Conservation (phyloP, 139 green algal genomes). For the Chlorella sp. region DNA sequence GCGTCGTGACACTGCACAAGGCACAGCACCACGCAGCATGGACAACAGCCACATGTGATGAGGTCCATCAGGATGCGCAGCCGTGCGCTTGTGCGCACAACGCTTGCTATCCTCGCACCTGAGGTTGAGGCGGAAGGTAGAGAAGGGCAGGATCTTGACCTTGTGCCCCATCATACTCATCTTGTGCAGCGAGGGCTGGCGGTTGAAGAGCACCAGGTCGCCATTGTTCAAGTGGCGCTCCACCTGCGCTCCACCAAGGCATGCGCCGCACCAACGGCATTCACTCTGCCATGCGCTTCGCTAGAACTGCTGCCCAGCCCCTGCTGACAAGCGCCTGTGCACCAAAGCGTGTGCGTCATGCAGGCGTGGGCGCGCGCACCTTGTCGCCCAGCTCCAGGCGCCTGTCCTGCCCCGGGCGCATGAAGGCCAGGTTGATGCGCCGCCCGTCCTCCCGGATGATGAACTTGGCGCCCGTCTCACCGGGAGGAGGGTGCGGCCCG, state of each 20-base stretch:
- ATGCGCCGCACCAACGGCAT: too few relatives aligned
- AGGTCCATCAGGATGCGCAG: too few relatives aligned
- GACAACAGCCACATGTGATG: too few relatives aligned
- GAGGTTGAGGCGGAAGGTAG: constrained; percentile 61
- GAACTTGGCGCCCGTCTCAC: constrained; percentile 91
- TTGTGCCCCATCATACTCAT: constrained; percentile 98
- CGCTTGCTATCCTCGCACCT: too few relatives aligned
- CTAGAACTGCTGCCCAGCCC: too few relatives aligned
- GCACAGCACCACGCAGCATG: background rate
- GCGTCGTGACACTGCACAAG: constrained; percentile 87
- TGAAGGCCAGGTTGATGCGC: constrained; percentile 86
- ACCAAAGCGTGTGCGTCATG: too few relatives aligned
- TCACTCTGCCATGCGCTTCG: too few relatives aligned
- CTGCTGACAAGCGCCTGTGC: too few relatives aligned
- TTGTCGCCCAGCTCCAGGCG: constrained; percentile 40
- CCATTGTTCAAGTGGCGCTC: constrained; percentile 93
- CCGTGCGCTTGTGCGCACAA: too few relatives aligned
- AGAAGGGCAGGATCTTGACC: constrained; percentile 86
- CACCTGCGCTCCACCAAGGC: constrained; percentile 40
- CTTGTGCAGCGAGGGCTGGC: constrained; percentile 99
- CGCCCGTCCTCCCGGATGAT: constrained; percentile 95
- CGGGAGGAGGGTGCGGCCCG: constrained; percentile 89
- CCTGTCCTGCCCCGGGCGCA: constrained; percentile 40
- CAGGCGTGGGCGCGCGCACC: constrained; percentile 9
- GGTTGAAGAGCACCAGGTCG: constrained; percentile 99